Evolutionary conservation across 345 rosid genomes (phyloP), one percentile per base, ranked within the genome.

Genomic region (Linum usitatissimum): DNA sequence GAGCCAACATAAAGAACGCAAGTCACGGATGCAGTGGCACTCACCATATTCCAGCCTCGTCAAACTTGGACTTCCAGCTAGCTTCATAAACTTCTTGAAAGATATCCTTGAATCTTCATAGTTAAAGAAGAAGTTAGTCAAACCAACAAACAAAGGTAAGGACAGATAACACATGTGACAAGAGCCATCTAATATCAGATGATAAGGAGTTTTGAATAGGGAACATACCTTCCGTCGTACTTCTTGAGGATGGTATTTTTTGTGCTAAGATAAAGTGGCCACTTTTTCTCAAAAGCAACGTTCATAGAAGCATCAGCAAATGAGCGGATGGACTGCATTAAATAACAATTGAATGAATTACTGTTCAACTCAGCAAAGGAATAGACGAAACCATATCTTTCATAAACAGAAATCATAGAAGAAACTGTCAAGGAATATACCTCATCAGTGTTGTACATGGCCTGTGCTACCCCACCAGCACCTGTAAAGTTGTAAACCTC

Each of bases 391-490:
- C 38, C 38, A 34, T 34, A 34, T 34, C 38, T 45, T 45, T 45
- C 14, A 45, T 45, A 6, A 13, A 45, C 5, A 4, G 48, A 45
- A 45, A 10, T 45, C 51, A 45, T 10, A 45, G 17, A 45, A 15
- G 51, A 45, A 45, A 10, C 17, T 17, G 4, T 10, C 14, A 40
- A 49, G 62, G 68, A 54, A 17, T 69, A 65, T 57, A 88, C 98
- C 88, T 93, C 99, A 74, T 93, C 99, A 56, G 99, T 93, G 80
- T 93, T 93, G 66, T 93, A 93, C 99, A 90, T 93, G 71, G 95
- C 64, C 78, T 81, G 67, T 31, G 96, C 86, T 51, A 93, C 99
- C 64, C 98, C 98, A 1, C 99, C 99, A 31, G 80, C 90, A 63
- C 99, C 97, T 0, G 82, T 83, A 68, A 90, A 93, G 72, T 87